These are phyloP conservation scores for Cudoniella acicularis DNA, from an alignment of 495 filamentous ascomycete species.

Conservation along the genomic window DNA sequence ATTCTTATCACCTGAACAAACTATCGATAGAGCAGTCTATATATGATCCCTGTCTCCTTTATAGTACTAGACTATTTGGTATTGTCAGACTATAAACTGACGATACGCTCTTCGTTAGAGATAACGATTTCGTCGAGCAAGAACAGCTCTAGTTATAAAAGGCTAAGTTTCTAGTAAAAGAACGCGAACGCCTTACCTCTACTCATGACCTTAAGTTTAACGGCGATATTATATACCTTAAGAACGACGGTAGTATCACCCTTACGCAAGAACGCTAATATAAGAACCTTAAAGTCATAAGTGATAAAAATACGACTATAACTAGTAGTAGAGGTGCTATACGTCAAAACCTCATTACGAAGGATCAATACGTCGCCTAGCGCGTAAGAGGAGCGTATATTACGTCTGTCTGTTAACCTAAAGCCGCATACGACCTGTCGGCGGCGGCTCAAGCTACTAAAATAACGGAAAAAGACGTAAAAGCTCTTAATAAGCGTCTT, in stretches of 20 bases:
- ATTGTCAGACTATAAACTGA: conserved; percentile 7
- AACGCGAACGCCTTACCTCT: background rate
- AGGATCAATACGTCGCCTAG: conserved; percentile 8
- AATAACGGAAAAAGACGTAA: background rate
- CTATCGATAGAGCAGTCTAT: conserved; percentile 4
- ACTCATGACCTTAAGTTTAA: conserved; percentile 2
- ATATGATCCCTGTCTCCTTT: conserved; percentile 10
- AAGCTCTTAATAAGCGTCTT: conserved; percentile 10
- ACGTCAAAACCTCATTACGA: background rate
- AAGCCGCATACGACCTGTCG: conserved; percentile 2
- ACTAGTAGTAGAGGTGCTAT: conserved; percentile 3
- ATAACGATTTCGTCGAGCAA: background rate
- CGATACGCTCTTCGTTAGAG: conserved; percentile 2
- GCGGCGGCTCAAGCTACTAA: background rate
- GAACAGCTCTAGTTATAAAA: conserved; percentile 1
- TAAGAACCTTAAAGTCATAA: background rate
- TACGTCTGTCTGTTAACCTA: conserved; percentile 4
- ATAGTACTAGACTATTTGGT: background rate
- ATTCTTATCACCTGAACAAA: background rate
- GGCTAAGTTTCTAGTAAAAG: conserved; percentile 1
- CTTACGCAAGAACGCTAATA: background rate
- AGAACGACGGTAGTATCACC: background rate
- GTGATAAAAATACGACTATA: background rate
- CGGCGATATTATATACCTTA: background rate
- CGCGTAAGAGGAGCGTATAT: conserved; percentile 5